phyloP scores from a whole-genome alignment of 352 stramenopile genomes.

The Thraustochytrium striatum region DNA sequence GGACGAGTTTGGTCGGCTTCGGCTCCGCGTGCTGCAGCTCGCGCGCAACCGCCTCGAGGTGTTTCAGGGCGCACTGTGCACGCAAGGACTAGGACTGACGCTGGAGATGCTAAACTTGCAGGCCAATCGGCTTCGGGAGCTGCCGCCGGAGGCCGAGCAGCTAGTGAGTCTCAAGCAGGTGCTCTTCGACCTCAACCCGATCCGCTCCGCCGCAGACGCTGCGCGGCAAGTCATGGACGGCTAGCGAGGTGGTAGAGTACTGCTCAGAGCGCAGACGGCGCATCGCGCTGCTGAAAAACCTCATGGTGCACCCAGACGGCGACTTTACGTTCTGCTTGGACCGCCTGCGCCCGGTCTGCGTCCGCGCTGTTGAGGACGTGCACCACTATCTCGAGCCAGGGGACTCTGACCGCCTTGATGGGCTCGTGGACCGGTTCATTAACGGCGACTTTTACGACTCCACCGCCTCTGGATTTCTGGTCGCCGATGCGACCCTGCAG shows the following conservation, averaged over 20 bases:
- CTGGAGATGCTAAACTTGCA: constrained; percentile 7
- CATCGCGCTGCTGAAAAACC: not conserved
- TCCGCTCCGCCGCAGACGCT: not conserved
- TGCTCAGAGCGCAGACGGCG: constrained; percentile 9
- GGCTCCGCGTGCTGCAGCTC: not conserved
- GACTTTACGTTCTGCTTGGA: not conserved
- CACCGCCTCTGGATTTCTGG: not conserved
- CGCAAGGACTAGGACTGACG: not conserved
- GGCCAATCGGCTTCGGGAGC: not conserved
- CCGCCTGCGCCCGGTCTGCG: not conserved
- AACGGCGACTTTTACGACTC: constrained; percentile 1
- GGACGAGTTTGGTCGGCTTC: not conserved
- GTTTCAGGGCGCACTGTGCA: not conserved
- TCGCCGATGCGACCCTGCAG: not conserved
- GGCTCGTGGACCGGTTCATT: constrained; percentile 3
- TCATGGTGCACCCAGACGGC: not conserved
- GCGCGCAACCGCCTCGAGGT: not conserved
- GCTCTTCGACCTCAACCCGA: constrained; percentile 30
- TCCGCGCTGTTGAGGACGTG: not conserved
- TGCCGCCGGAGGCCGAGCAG: not conserved
- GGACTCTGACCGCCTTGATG: not conserved
- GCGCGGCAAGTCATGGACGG: not conserved
- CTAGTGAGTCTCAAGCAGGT: not conserved
- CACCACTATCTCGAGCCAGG: not conserved
- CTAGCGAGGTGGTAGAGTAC: constrained; percentile 14